Evolutionary conservation across 768 basidiomycete genomes (phyloP), one percentile per base, ranked within the genome.

Genomic region (Tylopilus plumbeoviolaceoides): DNA sequence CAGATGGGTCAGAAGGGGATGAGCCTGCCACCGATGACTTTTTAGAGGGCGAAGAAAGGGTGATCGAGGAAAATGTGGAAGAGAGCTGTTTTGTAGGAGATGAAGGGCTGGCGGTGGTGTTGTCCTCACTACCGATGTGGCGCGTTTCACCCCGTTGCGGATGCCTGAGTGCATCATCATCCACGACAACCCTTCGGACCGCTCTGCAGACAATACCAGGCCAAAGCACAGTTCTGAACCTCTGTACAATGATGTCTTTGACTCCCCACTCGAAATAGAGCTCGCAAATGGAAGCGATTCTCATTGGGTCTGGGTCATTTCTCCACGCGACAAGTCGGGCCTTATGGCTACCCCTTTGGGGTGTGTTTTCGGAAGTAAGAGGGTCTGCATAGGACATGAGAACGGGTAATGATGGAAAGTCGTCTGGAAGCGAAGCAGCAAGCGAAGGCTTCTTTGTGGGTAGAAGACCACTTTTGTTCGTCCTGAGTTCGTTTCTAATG

Each of bases 181-280:
- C 73, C 23, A 91, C 54, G 1, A 80, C 80, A 2, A 75, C 78
- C 7, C 85, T 78, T n/a, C 91, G 77, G 25, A 95, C 70, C 23
- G 85, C 82, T 35, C 89, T 78, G 47, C 89, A 72, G 8, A 89
- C 77, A 11, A 83, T 80, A 0, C 84, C 82, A 15, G 82, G 83
- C 88, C 92, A 97, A 17, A 94, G 77, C 4, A 91, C 79, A 0
- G 83, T 89, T 62, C 89, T 77, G 63, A 95, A 93, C 11, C 91
- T 84, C 58, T 90, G 90, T 58, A 89, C 78, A 50, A 95, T 90
- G 3, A 83, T 75, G 44, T 91, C 87, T 60, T 78, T 84, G 46
- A 90, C 84, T 0, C 93, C 93, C 93, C 93, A 97, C 64, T 95
- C 93, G 56, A 95, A 95, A 65, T 85, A 88, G 44, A 84, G 76